Percentiles rank a stretch among this genome's conserved stretches.
phyloP scores from a whole-genome alignment of 2,329 filamentous ascomycete species.

The Pseudonectria buxi region DNA sequence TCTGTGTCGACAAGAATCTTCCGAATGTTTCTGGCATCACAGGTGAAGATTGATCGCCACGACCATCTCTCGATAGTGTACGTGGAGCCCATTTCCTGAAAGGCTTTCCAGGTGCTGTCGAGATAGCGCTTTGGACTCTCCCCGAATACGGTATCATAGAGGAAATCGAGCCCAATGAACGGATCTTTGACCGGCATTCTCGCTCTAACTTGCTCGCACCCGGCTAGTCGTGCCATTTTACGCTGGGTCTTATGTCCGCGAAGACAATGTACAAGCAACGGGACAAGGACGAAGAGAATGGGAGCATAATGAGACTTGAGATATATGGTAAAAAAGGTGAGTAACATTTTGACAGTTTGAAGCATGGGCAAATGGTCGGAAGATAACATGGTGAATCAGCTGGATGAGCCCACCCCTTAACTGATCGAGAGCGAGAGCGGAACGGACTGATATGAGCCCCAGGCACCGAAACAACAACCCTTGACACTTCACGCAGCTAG shows the following conservation, averaged over 20 bases:
- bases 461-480: no score
- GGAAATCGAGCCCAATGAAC: conserved; percentile 29
- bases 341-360: conserved; percentile 11
- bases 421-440: no score
- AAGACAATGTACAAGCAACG: conserved; percentile 8
- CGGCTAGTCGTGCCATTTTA: conserved; percentile 11
- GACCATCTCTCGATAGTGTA: conserved; percentile 27
- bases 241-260: conserved; percentile 10
- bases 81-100: conserved; percentile 25
- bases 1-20: conserved; percentile 47
- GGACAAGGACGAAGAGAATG: conserved; percentile 12
- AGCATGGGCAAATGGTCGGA: no score
- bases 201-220: conserved; percentile 18
- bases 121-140: conserved; percentile 21
- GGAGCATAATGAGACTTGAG: conserved; percentile 1
- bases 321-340: conserved; percentile 4
- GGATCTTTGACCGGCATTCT: conserved; percentile 23
- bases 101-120: conserved; percentile 19
- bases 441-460: no score
- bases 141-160: conserved; percentile 24
- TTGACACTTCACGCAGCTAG: no score
- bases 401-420: no score
- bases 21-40: conserved; percentile 48
- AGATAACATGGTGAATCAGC: no score
- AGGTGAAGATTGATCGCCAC: conserved; percentile 28